Conservation (phyloP, 1,284 basidiomycete genomes). For the Amylostereum areolatum region DNA sequence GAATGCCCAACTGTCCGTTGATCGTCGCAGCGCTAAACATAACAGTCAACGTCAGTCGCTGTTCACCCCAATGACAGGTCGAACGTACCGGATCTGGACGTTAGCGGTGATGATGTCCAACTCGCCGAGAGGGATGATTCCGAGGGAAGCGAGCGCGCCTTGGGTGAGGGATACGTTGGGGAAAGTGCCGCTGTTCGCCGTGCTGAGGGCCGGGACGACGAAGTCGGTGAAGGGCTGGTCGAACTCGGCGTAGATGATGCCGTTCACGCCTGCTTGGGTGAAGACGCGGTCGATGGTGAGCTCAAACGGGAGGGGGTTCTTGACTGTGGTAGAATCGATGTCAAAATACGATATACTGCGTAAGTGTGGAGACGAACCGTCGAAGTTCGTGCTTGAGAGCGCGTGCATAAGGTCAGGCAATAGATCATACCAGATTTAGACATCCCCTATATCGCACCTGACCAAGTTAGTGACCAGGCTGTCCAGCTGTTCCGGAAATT, state of each 20-base stretch:
- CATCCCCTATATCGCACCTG: constrained; percentile 17
- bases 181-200: constrained; percentile 32
- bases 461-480: constrained; percentile 30
- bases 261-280: constrained; percentile 34
- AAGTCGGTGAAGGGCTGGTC: constrained; percentile 32
- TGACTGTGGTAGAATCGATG: constrained; percentile 18
- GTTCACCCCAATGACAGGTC: background rate
- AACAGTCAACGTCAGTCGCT: background rate
- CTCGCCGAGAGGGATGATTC: constrained; percentile 29
- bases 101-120: constrained; percentile 32
- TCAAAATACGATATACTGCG: too few relatives aligned
- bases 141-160: constrained; percentile 27
- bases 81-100: constrained; percentile 29
- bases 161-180: constrained; percentile 31
- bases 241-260: constrained; percentile 34
- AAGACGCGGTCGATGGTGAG: constrained; percentile 35
- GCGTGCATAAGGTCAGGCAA: background rate
- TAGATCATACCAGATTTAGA: background rate
- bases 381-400: constrained; percentile 1
- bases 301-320: constrained; percentile 37
- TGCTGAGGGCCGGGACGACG: constrained; percentile 28
- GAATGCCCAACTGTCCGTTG: constrained; percentile 24
- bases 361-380: background rate
- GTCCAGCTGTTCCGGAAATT: constrained; percentile 22
- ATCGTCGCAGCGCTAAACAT: constrained; percentile 23